phyloP scores from a whole-genome alignment of 2,329 filamentous ascomycete genomes.

The Ophiostoma piceae region DNA sequence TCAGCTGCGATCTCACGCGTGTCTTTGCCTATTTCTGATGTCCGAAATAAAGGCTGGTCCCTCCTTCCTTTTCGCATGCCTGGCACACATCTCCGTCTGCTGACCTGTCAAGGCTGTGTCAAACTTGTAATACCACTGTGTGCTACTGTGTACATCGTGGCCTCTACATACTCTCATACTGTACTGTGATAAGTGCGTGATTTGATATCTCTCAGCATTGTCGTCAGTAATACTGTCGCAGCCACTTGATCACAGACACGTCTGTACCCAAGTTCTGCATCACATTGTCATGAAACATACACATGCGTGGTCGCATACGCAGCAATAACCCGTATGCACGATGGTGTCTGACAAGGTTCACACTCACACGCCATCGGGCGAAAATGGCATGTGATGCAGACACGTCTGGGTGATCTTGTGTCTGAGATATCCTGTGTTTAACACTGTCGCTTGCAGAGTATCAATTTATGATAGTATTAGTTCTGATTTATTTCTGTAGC shows the following conservation, averaged over 20 bases:
- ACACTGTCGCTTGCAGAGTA: neutral
- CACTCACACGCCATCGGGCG: neutral
- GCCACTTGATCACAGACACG: slow-evolving; percentile 1
- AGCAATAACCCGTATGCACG: slow-evolving; percentile 2
- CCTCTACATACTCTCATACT: neutral
- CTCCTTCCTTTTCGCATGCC: neutral
- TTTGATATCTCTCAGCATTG: neutral
- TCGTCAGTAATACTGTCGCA: neutral
- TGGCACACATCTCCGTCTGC: neutral
- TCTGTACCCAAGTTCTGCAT: neutral
- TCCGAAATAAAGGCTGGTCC: neutral
- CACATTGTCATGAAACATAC: neutral
- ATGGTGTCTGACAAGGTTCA: slow-evolving; percentile 10
- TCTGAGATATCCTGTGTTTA: neutral
- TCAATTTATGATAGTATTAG: too few relatives aligned
- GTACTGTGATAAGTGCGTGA: neutral
- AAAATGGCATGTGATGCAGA: neutral
- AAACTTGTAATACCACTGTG: neutral
- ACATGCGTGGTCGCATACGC: neutral
- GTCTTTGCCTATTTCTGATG: neutral
- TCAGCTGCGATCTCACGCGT: neutral
- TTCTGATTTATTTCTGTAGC: too few relatives aligned
- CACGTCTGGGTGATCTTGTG: neutral
- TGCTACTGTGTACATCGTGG: neutral
- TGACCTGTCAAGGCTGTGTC: neutral